Evolutionary conservation across 2,329 filamentous ascomycete genomes (phyloP).

Genomic region (Cercospora berteroae): DNA sequence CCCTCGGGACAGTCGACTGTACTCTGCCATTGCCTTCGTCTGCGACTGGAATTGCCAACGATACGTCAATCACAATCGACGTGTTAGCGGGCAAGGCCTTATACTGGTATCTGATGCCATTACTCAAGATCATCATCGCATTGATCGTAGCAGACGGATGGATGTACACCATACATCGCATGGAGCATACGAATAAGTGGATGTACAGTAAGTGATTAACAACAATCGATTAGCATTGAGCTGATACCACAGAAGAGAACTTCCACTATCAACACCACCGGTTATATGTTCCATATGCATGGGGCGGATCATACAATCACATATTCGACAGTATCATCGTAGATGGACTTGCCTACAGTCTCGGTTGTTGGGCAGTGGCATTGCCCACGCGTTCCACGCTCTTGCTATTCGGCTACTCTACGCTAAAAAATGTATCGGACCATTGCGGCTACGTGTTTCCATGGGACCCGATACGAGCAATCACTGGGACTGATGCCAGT

Average conservation of each 20-base stretch:
- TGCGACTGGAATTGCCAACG: neutral
- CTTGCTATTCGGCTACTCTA: neutral
- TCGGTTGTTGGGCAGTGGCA: neutral
- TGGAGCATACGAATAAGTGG: neutral
- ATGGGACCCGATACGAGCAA: neutral
- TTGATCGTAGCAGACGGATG: neutral
- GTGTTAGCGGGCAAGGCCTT: neutral
- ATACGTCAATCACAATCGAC: neutral
- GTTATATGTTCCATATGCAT: neutral
- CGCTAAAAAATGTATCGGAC: neutral
- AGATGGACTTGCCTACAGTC: neutral
- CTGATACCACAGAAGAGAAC: neutral
- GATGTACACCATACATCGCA: neutral
- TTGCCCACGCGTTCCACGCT: neutral
- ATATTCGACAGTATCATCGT: neutral
- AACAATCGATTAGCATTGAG: neutral
- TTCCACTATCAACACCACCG: neutral
- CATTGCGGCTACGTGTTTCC: conserved; percentile 1
- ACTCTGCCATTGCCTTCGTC: neutral
- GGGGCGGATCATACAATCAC: neutral
- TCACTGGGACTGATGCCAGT: neutral
- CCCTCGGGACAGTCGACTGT: neutral
- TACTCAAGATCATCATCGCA: neutral
- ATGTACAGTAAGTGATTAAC: neutral
- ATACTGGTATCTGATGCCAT: neutral